Evolutionary conservation across 768 basidiomycete genomes (phyloP), one percentile per base, ranked within the genome.

Genomic region (Amanita pseudoporphyria): DNA sequence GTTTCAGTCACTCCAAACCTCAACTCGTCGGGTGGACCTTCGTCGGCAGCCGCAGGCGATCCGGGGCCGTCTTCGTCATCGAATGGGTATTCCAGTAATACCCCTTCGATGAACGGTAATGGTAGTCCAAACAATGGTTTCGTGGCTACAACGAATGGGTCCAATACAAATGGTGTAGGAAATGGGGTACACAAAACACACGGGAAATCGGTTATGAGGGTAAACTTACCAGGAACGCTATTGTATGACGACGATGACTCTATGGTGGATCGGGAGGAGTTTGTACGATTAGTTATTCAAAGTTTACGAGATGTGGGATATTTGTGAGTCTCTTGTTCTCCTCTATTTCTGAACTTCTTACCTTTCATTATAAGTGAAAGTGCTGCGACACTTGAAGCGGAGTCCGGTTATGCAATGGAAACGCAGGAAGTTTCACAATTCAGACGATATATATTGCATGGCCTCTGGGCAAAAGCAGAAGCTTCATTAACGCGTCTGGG

Each of bases 331-430:
- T 47, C 9, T n/a, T 12, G 32, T 13, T 52, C 36, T 40, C 45
- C 28, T 42, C 16, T 52, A 38, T 32, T 51, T 48, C 30, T 40
- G 24, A 28, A 31, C 19, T 9, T n/a, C 13, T 31, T 12, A n/a
- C 16, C 18, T 39, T 22, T 40, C 51, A 26, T 57, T 52, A 22
- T 22, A 60, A 97, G 93, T 52, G 86, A 92, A 71, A 85, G 90
- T 21, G 93, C 93, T 21, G 78, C 82, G 14, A 86, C 84, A 1
- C 74, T 97, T 47, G 91, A 96, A 67, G 86, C 84, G 4, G 93
- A 97, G 67, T 96, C 93, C 6, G 94, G 93, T 5, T 95, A 89
- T 66, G 71, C 79, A 33, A 77, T 94, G 69, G 92, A 96, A 61
- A 73, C 81, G 18, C 67, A 78, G 13, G 75, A 84, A 53, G 90